Base-by-base conservation (phyloP, 1,284 basidiomycete species). In the Ustilago xerochloae region DNA sequence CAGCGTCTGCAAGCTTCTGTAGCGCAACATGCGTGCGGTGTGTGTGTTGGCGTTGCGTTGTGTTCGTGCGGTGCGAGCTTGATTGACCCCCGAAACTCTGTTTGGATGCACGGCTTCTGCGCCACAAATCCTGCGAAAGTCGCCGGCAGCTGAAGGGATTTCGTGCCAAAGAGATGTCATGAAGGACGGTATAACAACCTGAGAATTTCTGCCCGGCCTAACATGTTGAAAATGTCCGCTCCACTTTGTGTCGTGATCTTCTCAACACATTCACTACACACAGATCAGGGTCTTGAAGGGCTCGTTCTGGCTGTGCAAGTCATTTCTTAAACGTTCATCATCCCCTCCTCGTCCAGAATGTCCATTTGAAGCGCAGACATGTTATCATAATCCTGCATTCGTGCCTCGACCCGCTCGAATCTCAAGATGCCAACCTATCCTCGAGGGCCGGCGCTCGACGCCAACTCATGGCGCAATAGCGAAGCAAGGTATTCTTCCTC, bases 381-480 rank as follows among this genome's bases (percentile, higher is more conserved):
- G n/a, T n/a, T n/a, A 18, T 20, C 38, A 39, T 7, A 20, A 39
- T 20, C 38, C n/a, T 39, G 38, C 20, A 6, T 20, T 18, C 4
- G 38, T 16, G n/a, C n/a, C 22, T 20, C 35, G 13, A 9, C 0
- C 20, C 24, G 0, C 4, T 18, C 24, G 3, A 22, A 13, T 18
- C 15, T 28, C 12, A 30, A 15, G n/a, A 66, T 66, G 63, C 53
- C 63, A 52, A 53, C 63, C 18, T 43, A 51, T 32, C 45, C 57
- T 4, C 57, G 57, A 12, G 57, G 53, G 18, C 52, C 43, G 28
- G 24, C 32, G 38, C 55, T 53, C 22, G 48, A 46, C 29, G 35
- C 52, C 18, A 49, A 35, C 26, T 35, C 47, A 9, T 60, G 63
- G 57, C 57, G 59, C 28, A 60, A 66, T n/a, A n/a, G n/a, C 18